phyloP scores from a whole-genome alignment of 2,329 filamentous ascomycete genomes.

The Ophiostoma himal-ulmi region DNA sequence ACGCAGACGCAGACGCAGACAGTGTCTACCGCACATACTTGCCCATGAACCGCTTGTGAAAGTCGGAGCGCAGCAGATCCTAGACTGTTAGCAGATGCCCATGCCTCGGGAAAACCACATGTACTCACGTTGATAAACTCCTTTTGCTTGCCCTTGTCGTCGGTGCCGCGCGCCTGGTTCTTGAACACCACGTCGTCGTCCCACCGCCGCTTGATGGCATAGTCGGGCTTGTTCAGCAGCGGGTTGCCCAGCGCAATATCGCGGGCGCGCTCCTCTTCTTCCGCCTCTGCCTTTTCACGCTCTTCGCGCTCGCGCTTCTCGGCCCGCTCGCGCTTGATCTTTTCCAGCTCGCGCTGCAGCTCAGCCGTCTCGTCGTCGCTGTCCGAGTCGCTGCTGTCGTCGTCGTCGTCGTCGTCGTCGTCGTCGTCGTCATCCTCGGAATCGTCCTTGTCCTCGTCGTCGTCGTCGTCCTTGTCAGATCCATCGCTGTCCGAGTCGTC shows the following conservation, averaged over 20 bases:
- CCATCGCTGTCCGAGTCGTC: conserved; percentile 54
- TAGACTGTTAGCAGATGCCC: conserved; percentile 31
- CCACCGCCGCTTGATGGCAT: conserved; percentile 88
- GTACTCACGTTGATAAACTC: conserved; percentile 88
- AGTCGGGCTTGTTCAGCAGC: conserved; percentile 80
- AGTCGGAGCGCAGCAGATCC: conserved; percentile 89
- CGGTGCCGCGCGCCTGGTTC: conserved; percentile 92
- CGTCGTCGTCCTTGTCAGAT: conserved; percentile 52
- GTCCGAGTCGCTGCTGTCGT: conserved; percentile 63
- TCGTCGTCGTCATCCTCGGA: conserved; percentile 57
- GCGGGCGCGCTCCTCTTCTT: conserved; percentile 75
- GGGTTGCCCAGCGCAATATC: conserved; percentile 93
- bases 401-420: conserved; percentile 68
- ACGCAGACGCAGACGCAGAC: background rate
- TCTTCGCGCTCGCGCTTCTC: conserved; percentile 79
- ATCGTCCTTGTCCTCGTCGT: conserved; percentile 60
- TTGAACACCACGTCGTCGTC: conserved; percentile 99
- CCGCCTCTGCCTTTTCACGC: conserved; percentile 69
- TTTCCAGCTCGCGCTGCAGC: conserved; percentile 85
- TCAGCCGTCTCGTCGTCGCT: conserved; percentile 79
- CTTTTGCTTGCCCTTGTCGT: conserved; percentile 79
- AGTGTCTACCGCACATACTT: conserved; percentile 51
- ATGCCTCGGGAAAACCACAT: background rate
- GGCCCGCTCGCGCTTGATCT: conserved; percentile 81
- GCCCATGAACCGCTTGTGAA: conserved; percentile 94